A percentile compares a stretch with the other conserved stretches of the same genome.
phyloP scores from a whole-genome alignment of 75 land plant species.

The Chamaecyparis obtusa region DNA sequence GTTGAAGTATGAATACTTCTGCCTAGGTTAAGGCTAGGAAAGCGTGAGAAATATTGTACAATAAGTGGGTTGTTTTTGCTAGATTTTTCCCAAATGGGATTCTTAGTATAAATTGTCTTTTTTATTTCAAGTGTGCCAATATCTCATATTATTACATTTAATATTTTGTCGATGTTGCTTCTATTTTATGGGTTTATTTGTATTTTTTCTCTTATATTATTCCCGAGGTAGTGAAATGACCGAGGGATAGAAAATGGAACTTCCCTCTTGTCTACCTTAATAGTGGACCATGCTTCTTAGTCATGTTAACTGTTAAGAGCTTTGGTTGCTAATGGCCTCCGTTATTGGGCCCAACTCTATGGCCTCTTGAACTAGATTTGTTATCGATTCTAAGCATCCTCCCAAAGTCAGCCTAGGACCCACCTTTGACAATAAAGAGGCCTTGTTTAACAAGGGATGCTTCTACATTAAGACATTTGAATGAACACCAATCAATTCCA shows the following conservation, averaged over 20 bases:
- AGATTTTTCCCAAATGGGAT: too few species aligned
- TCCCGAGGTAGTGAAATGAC: neutral
- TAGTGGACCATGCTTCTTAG: neutral
- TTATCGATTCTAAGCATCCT: neutral
- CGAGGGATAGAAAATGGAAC: neutral
- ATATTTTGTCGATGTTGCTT: too few species aligned
- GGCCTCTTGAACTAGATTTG: neutral
- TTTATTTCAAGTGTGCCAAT: too few species aligned
- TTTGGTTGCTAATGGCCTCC: neutral
- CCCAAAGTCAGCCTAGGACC: neutral
- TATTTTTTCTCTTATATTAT: neutral
- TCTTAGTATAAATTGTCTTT: too few species aligned
- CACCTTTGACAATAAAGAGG: too few species aligned
- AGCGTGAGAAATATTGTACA: too few species aligned
- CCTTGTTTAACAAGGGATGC: too few species aligned
- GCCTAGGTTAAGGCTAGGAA: too few species aligned
- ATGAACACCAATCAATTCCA: neutral
- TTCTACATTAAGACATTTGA: neutral
- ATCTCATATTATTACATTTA: too few species aligned
- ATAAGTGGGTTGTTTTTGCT: too few species aligned
- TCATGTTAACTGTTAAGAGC: neutral
- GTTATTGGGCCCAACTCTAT: neutral
- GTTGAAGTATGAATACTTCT: too few species aligned
- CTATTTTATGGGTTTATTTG: too few species aligned
- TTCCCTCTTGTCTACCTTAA: neutral